Base-by-base conservation (phyloP, 2,329 filamentous ascomycete genomes). In the Sarocladium kiliense region DNA sequence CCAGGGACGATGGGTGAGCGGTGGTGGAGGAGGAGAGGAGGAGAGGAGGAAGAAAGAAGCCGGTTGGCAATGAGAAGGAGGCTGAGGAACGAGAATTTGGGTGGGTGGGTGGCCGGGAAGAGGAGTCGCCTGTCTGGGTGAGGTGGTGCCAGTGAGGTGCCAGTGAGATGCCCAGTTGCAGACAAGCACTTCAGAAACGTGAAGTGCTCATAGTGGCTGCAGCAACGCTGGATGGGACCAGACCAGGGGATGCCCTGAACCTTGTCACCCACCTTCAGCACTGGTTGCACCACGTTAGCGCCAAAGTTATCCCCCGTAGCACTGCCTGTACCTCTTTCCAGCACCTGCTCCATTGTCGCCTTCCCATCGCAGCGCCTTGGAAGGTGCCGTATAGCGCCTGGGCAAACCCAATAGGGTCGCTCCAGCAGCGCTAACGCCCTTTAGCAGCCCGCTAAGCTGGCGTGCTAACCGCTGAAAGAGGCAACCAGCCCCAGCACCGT, bases 231-330 rank as follows among this genome's bases (percentile, higher is more conserved):
- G 12, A 18, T 6, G 19, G 39, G 4, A 9, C 7, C 10, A 23
- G 9, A 18, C 10, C 44, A 14, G 27, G 44, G 44, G 19, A 16
- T 21, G 11, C 27, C 44, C 44, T 26, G 44, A 47, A 47, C 44
- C 44, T 47, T 47, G 44, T 47, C 44, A 47, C 44, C 44, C 44
- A 27, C 44, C 44, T 47, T 30, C 44, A 47, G 44, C 44, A 30
- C 14, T 30, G 23, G n/a, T 47, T 47, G 44, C 25, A 18, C 44
- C 27, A 9, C 44, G n/a, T 23, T 47, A 47, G 44, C 25, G 21
- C 44, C 25, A 30, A 27, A 30, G 21, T 23, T 23, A 44, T 23
- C 44, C 44, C 44, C 25, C 25, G 44, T 47, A 47, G 25, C 25
- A 27, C 23, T 11, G 16, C 3, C 44, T 44, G 19, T 6, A 32